These are phyloP conservation scores for Domatiomyces catenatus DNA, from an alignment of 2,329 filamentous ascomycete genomes.

Conservation along the genomic window DNA sequence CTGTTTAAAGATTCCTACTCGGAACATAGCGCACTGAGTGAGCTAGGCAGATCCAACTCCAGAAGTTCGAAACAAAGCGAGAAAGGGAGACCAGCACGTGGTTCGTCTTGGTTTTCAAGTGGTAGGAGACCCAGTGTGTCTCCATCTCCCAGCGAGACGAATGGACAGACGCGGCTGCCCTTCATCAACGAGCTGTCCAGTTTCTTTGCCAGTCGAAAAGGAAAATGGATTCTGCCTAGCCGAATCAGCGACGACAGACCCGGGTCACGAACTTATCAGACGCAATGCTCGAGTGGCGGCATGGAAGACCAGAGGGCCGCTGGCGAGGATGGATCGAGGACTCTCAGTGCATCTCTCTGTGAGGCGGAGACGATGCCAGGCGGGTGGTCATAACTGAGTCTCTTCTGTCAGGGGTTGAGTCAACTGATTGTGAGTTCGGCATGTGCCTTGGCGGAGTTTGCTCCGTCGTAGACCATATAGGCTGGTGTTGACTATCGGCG, in stretches of 20 bases:
- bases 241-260: background rate
- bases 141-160: constrained; percentile 3
- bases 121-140: background rate
- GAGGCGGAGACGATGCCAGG: constrained; percentile 1
- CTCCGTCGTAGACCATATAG: no score
- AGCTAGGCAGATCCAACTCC: background rate
- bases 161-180: constrained; percentile 1
- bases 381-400: constrained; percentile 2
- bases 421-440: no score
- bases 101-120: background rate
- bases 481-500: no score
- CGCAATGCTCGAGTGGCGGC: constrained; percentile 5
- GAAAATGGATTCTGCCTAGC: constrained; percentile 6
- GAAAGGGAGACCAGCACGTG: background rate
- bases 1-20: background rate
- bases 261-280: background rate
- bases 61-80: background rate
- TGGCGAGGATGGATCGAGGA: background rate
- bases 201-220: constrained; percentile 10
- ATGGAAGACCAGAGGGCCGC: background rate
- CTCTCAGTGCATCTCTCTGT: background rate
- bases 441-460: no score
- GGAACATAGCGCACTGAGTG: background rate
- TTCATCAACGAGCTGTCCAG: constrained; percentile 11
- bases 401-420: background rate